Conservation (phyloP, 495 filamentous ascomycete genomes). For the Aspergillus avenaceus region DNA sequence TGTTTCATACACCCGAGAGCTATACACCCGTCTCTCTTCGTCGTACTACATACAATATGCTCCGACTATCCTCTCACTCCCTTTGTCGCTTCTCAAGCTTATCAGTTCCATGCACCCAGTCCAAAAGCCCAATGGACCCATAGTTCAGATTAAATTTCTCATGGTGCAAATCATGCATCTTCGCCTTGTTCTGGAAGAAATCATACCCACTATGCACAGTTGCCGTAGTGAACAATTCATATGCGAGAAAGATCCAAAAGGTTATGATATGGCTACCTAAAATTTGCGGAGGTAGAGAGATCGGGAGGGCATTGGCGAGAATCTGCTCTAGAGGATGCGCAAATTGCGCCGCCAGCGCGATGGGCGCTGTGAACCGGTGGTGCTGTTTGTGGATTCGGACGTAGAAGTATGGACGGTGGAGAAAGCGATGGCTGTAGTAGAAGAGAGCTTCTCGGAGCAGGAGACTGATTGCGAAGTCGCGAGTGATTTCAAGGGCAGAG, state of each 20-base stretch:
- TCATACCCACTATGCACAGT: constrained; percentile 56
- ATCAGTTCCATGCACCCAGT: constrained; percentile 36
- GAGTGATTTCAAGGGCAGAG: constrained; percentile 22
- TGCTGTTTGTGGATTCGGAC: constrained; percentile 52
- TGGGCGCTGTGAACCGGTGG: constrained; percentile 55
- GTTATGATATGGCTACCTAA: constrained; percentile 46
- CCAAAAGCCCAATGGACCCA: constrained; percentile 30
- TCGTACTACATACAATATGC: no score
- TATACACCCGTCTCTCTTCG: no score
- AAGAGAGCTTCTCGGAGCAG: constrained; percentile 50
- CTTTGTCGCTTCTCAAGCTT: constrained; percentile 7
- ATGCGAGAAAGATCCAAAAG: constrained; percentile 45
- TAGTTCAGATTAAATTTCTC: constrained; percentile 37
- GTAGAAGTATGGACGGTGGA: constrained; percentile 50
- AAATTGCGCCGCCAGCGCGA: constrained; percentile 55
- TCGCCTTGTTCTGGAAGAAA: constrained; percentile 37
- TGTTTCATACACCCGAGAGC: no score
- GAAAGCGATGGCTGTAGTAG: constrained; percentile 52
- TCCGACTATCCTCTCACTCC: no score
- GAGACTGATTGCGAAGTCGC: constrained; percentile 42
- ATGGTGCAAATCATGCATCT: constrained; percentile 52
- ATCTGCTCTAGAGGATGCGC: constrained; percentile 57
- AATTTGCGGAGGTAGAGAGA: constrained; percentile 48
- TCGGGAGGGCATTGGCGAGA: constrained; percentile 49
- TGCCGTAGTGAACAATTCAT: constrained; percentile 45